Evolutionary conservation across 2,329 filamentous ascomycete genomes (phyloP).

Genomic region (Leptographium radiaticola): DNA sequence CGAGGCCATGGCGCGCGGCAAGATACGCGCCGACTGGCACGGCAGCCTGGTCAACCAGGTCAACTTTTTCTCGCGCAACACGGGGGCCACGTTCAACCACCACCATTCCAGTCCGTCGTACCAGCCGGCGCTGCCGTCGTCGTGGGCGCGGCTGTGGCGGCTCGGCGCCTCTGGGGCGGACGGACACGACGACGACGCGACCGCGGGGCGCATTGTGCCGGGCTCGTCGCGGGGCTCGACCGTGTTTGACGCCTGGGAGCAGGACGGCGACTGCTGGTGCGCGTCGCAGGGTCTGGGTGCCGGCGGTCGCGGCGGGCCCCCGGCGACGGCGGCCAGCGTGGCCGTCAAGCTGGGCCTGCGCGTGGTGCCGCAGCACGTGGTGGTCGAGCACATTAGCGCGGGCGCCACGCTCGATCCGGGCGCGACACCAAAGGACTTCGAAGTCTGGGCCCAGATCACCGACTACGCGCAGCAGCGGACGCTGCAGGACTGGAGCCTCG

Average conservation of each 20-base stretch:
- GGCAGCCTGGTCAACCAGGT: slow-evolving; percentile 37
- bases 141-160: slow-evolving; percentile 5
- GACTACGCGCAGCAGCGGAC: slow-evolving; percentile 27
- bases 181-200: slow-evolving; percentile 5
- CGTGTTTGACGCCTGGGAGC: slow-evolving; percentile 60
- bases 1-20: slow-evolving; percentile 30
- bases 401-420: slow-evolving; percentile 47
- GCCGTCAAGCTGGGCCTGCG: slow-evolving; percentile 44
- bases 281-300: slow-evolving; percentile 24
- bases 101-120: slow-evolving; percentile 46
- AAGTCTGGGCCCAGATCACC: slow-evolving; percentile 52
- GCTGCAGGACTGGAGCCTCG: slow-evolving; percentile 26
- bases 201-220: slow-evolving; percentile 13
- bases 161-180: background rate
- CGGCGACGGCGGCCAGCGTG: slow-evolving; percentile 29
- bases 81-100: slow-evolving; percentile 53
- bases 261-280: slow-evolving; percentile 84
- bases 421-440: slow-evolving; percentile 53
- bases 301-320: background rate
- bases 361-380: slow-evolving; percentile 55
- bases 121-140: slow-evolving; percentile 12
- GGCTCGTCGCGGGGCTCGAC: slow-evolving; percentile 12
- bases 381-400: slow-evolving; percentile 58
- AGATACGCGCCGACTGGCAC: slow-evolving; percentile 31
- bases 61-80: slow-evolving; percentile 59